Conservation (phyloP, 73 alveolate genomes). For the Tetrahymena elliotti region DNA sequence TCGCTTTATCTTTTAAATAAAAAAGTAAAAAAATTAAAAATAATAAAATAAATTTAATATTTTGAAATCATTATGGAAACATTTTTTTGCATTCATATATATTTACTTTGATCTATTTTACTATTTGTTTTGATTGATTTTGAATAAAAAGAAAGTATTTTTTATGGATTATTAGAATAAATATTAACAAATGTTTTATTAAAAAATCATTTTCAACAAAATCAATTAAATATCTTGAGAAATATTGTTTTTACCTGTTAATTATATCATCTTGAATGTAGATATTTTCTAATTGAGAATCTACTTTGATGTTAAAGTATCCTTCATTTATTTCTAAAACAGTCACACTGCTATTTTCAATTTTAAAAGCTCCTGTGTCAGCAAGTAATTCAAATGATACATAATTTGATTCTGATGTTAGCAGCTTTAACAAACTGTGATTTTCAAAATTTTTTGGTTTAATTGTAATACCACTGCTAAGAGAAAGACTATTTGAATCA, state of each 20-base stretch:
- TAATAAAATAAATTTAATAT: too few species aligned
- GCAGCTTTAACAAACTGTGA: background rate
- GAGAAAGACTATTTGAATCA: background rate
- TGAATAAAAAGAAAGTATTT: too few species aligned
- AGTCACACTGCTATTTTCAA: background rate
- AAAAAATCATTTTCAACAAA: too few species aligned
- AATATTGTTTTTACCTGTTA: background rate
- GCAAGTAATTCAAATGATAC: background rate
- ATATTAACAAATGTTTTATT: too few species aligned
- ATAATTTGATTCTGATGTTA: background rate
- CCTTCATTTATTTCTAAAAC: background rate
- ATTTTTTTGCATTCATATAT: too few species aligned
- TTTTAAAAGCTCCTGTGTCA: background rate
- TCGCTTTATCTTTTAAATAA: background rate
- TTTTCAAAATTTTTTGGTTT: background rate
- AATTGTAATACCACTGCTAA: background rate
- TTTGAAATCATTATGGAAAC: too few species aligned
- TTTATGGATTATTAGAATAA: too few species aligned
- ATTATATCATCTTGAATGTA: background rate
- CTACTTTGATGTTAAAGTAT: background rate
- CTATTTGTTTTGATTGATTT: too few species aligned
- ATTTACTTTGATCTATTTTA: too few species aligned
- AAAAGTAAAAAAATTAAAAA: background rate
- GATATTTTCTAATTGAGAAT: background rate
- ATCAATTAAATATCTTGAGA: too few species aligned